Base-by-base conservation (phyloP, 164 flowering plant genomes). In the Piper betle region DNA sequence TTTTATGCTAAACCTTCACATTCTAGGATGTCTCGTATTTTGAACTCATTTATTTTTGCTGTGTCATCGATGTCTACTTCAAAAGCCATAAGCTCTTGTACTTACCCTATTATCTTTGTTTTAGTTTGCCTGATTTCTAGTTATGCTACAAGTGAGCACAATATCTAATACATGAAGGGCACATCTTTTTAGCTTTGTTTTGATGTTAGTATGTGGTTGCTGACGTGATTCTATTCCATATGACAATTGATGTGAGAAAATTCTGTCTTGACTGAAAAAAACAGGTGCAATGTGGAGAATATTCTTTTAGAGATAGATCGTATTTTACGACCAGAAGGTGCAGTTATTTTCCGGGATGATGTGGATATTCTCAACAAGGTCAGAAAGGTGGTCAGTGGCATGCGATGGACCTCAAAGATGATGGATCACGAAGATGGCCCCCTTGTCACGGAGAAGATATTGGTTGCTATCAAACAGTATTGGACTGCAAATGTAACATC, bases 341-440 rank as follows among this genome's bases (percentile, higher is more conserved):
- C 77, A 41, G 90, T 88, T 3, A 80, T 88, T 53, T 64, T 88
- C 67, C 75, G 96, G 6, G 96, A 88, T 52, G 78, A 75, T 57
- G 91, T 82, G 12, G 83, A 80, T 72, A 84, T 77, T 37, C 72
- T 88, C 54, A 82, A 75, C 75, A 73, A 81, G 65, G 87, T 84
- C 59, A 83, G 71, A 68, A 83, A 78, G 67, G 70, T 84, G 25
- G 79, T 72, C 2, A 67, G 62, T 53, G 87, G 93, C 62, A 85
- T 84, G 82, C 77, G 84, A 72, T 88, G 96, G 96, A 80, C 81
- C 39, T 53, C 70, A 53, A 80, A 76, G 67, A 67, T 86, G 77
- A 48, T 76, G 61, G 96, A 88, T 71, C 93, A 88, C 55, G 96
- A 88, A 71, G 93, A 86, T 58, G 93, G 96, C 0, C 91, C 93